These are phyloP conservation scores for Trifolium dubium DNA, from an alignment of 306 rosid species.

Conservation along the genomic window DNA sequence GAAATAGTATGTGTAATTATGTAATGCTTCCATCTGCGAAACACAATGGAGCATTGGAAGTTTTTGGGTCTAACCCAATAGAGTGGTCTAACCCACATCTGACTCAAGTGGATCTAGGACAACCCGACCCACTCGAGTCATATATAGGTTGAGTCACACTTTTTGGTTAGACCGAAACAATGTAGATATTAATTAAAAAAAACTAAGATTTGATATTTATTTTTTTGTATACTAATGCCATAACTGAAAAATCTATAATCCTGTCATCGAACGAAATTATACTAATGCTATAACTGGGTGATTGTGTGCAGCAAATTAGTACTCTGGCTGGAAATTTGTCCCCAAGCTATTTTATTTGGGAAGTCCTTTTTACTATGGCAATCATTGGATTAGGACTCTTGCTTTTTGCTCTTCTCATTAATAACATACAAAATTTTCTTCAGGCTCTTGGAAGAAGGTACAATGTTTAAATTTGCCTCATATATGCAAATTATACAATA, in stretches of 20 bases:
- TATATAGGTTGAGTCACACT: background rate
- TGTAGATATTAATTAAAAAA: no score
- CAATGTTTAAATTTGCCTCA: background rate
- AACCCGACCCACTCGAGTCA: background rate
- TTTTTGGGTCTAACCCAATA: background rate
- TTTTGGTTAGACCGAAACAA: background rate
- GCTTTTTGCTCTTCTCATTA: conserved; percentile 89
- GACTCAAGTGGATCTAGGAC: background rate
- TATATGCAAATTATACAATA: conserved; percentile 31
- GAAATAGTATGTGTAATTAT: background rate
- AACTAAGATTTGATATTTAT: no score
- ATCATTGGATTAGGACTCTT: conserved; percentile 78
- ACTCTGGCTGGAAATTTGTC: conserved; percentile 76
- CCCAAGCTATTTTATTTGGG: conserved; percentile 80
- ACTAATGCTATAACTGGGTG: conserved; percentile 28
- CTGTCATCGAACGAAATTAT: conserved; percentile 2
- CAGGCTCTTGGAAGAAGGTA: conserved; percentile 88
- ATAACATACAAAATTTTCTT: conserved; percentile 87
- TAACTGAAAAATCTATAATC: no score
- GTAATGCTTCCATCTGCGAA: background rate
- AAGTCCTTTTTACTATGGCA: conserved; percentile 73
- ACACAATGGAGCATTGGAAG: background rate
- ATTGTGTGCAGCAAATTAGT: conserved; percentile 81
- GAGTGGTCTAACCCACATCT: no score
- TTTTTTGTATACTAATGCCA: no score